A percentile compares a stretch with the other conserved stretches of the same genome.
These are phyloP conservation scores for Komagataella populi DNA, from an alignment of 805 yeast genomes.

Conservation along the genomic window DNA sequence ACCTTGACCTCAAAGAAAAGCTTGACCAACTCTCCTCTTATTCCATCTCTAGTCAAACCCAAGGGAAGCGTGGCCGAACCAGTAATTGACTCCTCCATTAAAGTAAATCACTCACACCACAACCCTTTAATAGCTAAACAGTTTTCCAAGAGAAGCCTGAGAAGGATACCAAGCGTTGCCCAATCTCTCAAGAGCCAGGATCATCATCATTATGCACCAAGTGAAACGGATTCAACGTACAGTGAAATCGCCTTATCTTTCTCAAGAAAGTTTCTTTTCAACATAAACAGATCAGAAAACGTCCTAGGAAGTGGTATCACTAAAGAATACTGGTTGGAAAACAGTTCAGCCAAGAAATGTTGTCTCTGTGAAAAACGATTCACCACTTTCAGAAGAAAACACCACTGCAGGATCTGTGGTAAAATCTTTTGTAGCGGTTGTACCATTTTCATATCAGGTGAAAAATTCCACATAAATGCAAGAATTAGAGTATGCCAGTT, in stretches of 20 bases:
- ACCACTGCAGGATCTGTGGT: slow-evolving; percentile 93
- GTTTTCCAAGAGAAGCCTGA: not conserved
- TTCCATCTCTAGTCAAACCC: not conserved
- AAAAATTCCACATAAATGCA: slow-evolving; percentile 48
- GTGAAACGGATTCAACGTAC: slow-evolving; percentile 2
- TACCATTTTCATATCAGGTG: slow-evolving; percentile 58
- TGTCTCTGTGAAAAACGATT: slow-evolving; percentile 70
- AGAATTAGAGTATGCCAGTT: slow-evolving; percentile 66
- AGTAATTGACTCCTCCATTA: not conserved
- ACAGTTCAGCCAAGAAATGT: slow-evolving; percentile 82
- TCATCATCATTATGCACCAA: not conserved
- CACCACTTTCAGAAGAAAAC: slow-evolving; percentile 79
- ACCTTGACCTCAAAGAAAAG: not conserved
- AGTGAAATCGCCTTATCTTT: slow-evolving; percentile 1
- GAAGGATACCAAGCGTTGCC: slow-evolving; percentile 3
- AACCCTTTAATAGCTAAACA: not conserved
- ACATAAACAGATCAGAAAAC: slow-evolving; percentile 11
- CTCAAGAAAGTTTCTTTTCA: slow-evolving; percentile 1
- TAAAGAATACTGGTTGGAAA: slow-evolving; percentile 91
- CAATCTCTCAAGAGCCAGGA: slow-evolving; percentile 1
- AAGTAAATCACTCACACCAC: not conserved
- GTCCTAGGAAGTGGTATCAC: slow-evolving; percentile 33
- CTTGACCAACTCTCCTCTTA: not conserved
- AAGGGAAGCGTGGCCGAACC: not conserved
- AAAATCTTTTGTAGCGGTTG: slow-evolving; percentile 85